These are phyloP conservation scores for Cokeromyces recurvatus DNA, from an alignment of 371 early-diverging fungal species.

Conservation along the genomic window DNA sequence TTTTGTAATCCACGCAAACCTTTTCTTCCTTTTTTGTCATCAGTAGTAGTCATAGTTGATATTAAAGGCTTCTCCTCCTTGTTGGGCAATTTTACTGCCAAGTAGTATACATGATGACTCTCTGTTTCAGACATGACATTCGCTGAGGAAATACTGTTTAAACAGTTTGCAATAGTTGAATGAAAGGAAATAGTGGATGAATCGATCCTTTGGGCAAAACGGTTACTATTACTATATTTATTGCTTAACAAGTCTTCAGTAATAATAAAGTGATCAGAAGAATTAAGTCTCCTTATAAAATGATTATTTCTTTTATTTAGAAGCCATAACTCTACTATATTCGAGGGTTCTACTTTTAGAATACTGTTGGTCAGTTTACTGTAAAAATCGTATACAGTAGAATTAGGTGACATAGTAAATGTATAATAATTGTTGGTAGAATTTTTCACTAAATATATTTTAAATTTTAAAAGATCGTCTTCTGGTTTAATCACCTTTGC, in stretches of 20 bases:
- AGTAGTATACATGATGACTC: not conserved
- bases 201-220: slow-evolving; percentile 1
- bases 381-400: not conserved
- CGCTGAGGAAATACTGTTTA: slow-evolving; percentile 1
- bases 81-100: slow-evolving; percentile 1
- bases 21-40: slow-evolving; percentile 31
- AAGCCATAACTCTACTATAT: slow-evolving; percentile 2
- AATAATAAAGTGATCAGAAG: not conserved
- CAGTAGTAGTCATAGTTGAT: not conserved
- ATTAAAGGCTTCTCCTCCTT: not conserved
- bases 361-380: slow-evolving; percentile 1
- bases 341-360: not conserved
- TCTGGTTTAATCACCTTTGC: too few species aligned
- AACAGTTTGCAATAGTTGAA: not conserved
- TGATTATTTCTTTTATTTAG: not conserved
- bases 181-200: not conserved
- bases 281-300: not conserved
- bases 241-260: not conserved
- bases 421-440: not conserved
- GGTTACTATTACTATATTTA: too few species aligned
- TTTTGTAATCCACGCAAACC: slow-evolving; percentile 78
- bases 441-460: not conserved
- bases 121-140: not conserved
- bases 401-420: slow-evolving; percentile 2
- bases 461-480: not conserved